Evolutionary conservation across 805 yeast genomes (phyloP).

Genomic region (Wickerhamomyces subpelliculosus): DNA sequence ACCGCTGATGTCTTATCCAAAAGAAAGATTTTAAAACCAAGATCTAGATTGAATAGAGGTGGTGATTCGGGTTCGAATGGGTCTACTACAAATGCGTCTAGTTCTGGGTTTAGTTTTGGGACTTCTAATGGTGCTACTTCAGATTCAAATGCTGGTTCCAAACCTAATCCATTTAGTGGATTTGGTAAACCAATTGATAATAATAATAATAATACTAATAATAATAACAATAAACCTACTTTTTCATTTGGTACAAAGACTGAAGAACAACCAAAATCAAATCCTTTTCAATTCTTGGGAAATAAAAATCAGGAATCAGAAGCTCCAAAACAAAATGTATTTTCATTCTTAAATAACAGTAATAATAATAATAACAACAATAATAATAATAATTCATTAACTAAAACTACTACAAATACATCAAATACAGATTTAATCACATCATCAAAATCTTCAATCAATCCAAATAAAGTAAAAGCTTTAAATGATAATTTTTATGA

Average conservation of each 20-base stretch:
- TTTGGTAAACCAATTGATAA: slow-evolving; percentile 4
- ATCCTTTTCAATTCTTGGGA: slow-evolving; percentile 1
- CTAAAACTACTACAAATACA: background rate
- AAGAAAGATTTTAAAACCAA: slow-evolving; percentile 63
- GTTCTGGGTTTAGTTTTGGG: slow-evolving; percentile 5
- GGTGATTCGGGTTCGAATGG: slow-evolving; percentile 1
- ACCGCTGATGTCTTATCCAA: slow-evolving; percentile 55
- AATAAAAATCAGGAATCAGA: background rate
- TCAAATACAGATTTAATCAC: background rate
- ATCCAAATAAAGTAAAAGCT: slow-evolving; percentile 50
- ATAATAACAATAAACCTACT: too few species aligned
- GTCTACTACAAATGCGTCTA: slow-evolving; percentile 1
- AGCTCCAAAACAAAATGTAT: slow-evolving; percentile 2
- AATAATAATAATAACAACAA: background rate
- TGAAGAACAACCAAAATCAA: slow-evolving; percentile 1
- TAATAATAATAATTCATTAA: background rate
- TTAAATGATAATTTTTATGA: slow-evolving; percentile 54
- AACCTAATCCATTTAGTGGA: slow-evolving; percentile 7
- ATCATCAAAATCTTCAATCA: slow-evolving; percentile 14
- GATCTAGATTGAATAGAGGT: slow-evolving; percentile 28
- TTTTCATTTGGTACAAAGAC: slow-evolving; percentile 6
- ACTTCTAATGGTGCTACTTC: slow-evolving; percentile 3
- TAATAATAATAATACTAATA: too few species aligned
- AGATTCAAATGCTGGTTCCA: slow-evolving; percentile 1
- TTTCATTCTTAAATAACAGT: slow-evolving; percentile 1